phyloP scores from a whole-genome alignment of 306 rosid genomes.

The Sindora glabra region DNA sequence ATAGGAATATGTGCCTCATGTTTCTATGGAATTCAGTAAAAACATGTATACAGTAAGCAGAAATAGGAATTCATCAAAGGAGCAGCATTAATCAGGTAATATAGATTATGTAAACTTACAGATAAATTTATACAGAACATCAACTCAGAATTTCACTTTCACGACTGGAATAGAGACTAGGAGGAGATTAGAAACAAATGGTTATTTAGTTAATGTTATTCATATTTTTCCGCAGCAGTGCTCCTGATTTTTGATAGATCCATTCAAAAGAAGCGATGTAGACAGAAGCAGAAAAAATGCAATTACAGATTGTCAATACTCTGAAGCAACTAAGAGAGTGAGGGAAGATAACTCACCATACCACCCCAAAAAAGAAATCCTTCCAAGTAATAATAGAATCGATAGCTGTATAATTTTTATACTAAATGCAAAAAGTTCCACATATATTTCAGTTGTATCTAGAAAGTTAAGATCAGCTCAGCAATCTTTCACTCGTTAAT shows the following conservation, averaged over 20 bases:
- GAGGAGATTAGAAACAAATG: neutral
- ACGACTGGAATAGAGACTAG: neutral
- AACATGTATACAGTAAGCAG: neutral
- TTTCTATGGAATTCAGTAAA: neutral
- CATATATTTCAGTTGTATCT: neutral
- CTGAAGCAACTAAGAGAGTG: too few relatives aligned
- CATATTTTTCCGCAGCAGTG: too few relatives aligned
- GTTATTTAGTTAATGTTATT: too few relatives aligned
- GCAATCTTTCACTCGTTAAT: neutral
- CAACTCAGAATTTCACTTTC: neutral
- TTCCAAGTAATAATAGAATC: neutral
- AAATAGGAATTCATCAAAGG: neutral
- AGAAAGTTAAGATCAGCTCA: neutral
- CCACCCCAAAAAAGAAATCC: too few relatives aligned
- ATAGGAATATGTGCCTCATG: slow-evolving; percentile 20
- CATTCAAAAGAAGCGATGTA: too few relatives aligned
- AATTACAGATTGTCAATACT: too few relatives aligned
- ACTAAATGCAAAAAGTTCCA: neutral
- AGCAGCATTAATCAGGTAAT: too few relatives aligned
- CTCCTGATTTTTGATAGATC: too few relatives aligned
- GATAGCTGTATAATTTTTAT: neutral
- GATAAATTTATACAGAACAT: too few relatives aligned
- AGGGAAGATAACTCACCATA: too few relatives aligned
- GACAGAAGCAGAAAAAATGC: too few relatives aligned
- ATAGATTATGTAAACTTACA: too few relatives aligned